Conservation (phyloP, 2,329 filamentous ascomycete species). For the Emmonsia crescens region DNA sequence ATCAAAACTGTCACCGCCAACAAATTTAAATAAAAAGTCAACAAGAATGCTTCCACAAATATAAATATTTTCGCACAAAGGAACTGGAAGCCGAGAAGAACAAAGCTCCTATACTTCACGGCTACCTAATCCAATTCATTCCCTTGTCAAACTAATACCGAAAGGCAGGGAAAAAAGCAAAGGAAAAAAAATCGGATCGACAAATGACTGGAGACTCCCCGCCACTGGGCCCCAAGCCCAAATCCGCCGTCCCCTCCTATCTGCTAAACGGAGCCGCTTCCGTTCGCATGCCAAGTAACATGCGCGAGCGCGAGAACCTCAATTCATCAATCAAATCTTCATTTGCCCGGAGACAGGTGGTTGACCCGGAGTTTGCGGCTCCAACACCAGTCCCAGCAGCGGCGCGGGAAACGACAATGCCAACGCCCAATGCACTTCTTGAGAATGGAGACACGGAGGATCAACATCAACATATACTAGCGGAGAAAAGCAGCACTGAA, state of each 20-base stretch:
- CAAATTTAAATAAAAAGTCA: too few relatives aligned
- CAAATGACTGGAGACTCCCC: constrained; percentile 33
- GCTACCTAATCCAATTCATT: neutral
- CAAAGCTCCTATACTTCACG: neutral
- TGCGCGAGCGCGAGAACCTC: constrained; percentile 46
- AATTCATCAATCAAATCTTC: constrained; percentile 50
- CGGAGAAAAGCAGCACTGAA: constrained; percentile 5
- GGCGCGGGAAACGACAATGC: neutral
- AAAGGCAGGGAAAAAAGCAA: neutral
- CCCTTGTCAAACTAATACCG: neutral
- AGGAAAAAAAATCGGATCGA: neutral
- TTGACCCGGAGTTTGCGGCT: constrained; percentile 28
- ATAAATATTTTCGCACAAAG: neutral
- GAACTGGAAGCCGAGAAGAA: neutral
- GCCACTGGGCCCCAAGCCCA: constrained; percentile 37
- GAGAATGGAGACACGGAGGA: neutral
- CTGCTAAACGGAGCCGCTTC: constrained; percentile 46
- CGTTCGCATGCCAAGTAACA: constrained; percentile 39
- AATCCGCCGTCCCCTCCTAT: constrained; percentile 45
- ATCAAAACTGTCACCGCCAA: too few relatives aligned
- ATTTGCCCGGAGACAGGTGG: constrained; percentile 38
- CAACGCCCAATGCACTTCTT: neutral
- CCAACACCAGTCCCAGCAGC: neutral
- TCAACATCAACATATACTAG: neutral
- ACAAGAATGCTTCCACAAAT: neutral